phyloP scores from a whole-genome alignment of 2,329 filamentous ascomycete species.

The Dothistroma pini region DNA sequence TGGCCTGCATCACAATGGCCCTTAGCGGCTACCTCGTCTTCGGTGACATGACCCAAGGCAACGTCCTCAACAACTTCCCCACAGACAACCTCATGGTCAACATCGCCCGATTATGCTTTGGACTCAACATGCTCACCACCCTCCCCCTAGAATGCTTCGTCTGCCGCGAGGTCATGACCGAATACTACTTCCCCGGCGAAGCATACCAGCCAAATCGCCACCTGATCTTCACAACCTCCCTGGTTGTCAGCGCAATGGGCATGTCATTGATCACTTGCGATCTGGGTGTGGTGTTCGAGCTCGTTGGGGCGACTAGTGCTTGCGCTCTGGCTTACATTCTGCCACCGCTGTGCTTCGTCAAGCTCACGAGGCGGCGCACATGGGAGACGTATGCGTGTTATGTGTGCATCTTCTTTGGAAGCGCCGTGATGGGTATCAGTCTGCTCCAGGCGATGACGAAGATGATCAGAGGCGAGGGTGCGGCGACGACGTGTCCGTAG shows the following conservation, averaged over 20 bases:
- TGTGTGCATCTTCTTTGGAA: slow-evolving; percentile 73
- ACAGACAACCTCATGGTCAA: slow-evolving; percentile 90
- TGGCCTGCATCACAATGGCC: slow-evolving; percentile 88
- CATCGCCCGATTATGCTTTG: slow-evolving; percentile 89
- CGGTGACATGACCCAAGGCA: slow-evolving; percentile 85
- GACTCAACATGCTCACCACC: slow-evolving; percentile 97
- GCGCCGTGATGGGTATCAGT: slow-evolving; percentile 75
- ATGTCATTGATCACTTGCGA: slow-evolving; percentile 87
- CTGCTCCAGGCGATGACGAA: slow-evolving; percentile 69
- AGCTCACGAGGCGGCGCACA: slow-evolving; percentile 69
- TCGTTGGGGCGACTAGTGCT: slow-evolving; percentile 92
- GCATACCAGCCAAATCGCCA: slow-evolving; percentile 82
- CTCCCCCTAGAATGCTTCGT: slow-evolving; percentile 96
- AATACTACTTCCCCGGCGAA: slow-evolving; percentile 69
- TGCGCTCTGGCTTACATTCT: slow-evolving; percentile 93
- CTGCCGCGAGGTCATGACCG: slow-evolving; percentile 92
- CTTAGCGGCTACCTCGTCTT: slow-evolving; percentile 89
- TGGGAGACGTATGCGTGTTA: slow-evolving; percentile 58
- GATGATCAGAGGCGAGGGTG: slow-evolving; percentile 45
- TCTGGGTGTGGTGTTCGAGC: slow-evolving; percentile 87
- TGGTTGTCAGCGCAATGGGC: slow-evolving; percentile 75
- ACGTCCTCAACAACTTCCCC: slow-evolving; percentile 97
- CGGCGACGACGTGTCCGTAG: slow-evolving; percentile 18
- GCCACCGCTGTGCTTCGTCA: slow-evolving; percentile 92
- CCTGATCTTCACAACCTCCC: slow-evolving; percentile 74